Base-by-base conservation (phyloP, 1,284 basidiomycete genomes). In the Erythrobasidium hasegawianum region DNA sequence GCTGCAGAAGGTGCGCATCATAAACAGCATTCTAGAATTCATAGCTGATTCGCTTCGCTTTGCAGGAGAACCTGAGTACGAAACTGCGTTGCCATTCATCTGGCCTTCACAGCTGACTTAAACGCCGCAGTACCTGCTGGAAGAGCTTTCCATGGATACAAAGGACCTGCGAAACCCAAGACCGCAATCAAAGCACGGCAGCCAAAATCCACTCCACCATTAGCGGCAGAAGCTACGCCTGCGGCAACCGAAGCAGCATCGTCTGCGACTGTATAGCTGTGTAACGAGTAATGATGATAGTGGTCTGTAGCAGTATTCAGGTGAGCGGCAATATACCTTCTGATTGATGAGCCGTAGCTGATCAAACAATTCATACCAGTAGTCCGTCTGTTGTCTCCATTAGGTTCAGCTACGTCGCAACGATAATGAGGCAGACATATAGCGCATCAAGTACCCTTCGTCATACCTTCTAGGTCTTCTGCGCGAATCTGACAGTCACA, bases 1-100 rank as follows among this genome's bases (percentile, higher is more conserved):
- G 29, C 49, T 65, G 27, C 43, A 57, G 20, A 65, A 58, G 62
- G 62, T 65, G 54, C 18, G 62, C 18, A 9, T 22, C 27, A 24
- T 24, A 41, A 1, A 9, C 26, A 24, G 10, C 26, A 22, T 29
- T 11, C 10, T 60, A 26, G 16, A 10, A 4, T 22, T 22, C 49
- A 54, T n/a, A 33, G 16, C 18, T 64, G 59, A 7, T 14, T 49
- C 18, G 27, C 22, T 40, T 40, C 20, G 9, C 26, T 24, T 50
- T 20, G n/a, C 56, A 65, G 62, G 62, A 49, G n/a, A 57, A 65
- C 26, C 47, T 65, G 55, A 65, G 62, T 65, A 40, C 1, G 62
- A 29, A 18, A 20, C 13, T 45, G 26, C 59, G 29, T 45, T 47
- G 43, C 24, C 60, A 27, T 26, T 40, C 22, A 27, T n/a, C 39